Evolutionary conservation across 495 filamentous ascomycete genomes (phyloP).

Genomic region (Lindgomyces ingoldianus): DNA sequence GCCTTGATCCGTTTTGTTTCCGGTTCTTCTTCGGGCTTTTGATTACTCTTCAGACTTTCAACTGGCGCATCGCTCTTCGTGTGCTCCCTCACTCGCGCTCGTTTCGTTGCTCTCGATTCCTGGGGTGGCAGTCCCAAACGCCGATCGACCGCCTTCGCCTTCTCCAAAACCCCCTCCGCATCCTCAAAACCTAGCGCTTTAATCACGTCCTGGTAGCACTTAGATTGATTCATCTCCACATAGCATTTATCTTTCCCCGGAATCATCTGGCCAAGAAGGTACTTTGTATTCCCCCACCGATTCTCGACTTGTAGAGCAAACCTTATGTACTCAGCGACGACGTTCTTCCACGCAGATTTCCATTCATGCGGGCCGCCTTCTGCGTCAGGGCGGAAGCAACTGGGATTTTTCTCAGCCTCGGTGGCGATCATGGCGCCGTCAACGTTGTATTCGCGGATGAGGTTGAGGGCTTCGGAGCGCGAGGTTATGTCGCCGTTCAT

Average conservation of each 20-base stretch:
- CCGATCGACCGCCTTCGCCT: slow-evolving; percentile 64
- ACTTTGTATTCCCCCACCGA: slow-evolving; percentile 88
- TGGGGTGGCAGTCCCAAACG: slow-evolving; percentile 60
- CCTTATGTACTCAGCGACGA: slow-evolving; percentile 71
- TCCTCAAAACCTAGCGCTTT: slow-evolving; percentile 59
- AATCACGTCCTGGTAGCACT: slow-evolving; percentile 66
- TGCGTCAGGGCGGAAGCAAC: slow-evolving; percentile 68
- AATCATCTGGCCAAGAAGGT: slow-evolving; percentile 76
- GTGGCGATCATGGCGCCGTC: slow-evolving; percentile 98
- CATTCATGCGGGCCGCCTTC: slow-evolving; percentile 58
- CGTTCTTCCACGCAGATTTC: slow-evolving; percentile 65
- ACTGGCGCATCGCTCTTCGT: neutral
- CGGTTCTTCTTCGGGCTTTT: slow-evolving; percentile 5
- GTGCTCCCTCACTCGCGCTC: slow-evolving; percentile 51
- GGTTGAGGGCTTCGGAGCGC: slow-evolving; percentile 63
- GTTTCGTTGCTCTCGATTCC: slow-evolving; percentile 54
- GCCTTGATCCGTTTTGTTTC: slow-evolving; percentile 13
- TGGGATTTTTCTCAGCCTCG: slow-evolving; percentile 83
- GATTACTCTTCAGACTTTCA: neutral
- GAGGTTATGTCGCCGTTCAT: slow-evolving; percentile 91
- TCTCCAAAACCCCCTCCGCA: slow-evolving; percentile 56
- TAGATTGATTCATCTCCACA: slow-evolving; percentile 55
- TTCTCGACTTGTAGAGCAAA: slow-evolving; percentile 76
- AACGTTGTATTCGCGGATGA: slow-evolving; percentile 73
- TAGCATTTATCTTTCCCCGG: slow-evolving; percentile 71